phyloP scores from a whole-genome alignment of 2,329 filamentous ascomycete species.

The Acephala macrosclerotiorum region DNA sequence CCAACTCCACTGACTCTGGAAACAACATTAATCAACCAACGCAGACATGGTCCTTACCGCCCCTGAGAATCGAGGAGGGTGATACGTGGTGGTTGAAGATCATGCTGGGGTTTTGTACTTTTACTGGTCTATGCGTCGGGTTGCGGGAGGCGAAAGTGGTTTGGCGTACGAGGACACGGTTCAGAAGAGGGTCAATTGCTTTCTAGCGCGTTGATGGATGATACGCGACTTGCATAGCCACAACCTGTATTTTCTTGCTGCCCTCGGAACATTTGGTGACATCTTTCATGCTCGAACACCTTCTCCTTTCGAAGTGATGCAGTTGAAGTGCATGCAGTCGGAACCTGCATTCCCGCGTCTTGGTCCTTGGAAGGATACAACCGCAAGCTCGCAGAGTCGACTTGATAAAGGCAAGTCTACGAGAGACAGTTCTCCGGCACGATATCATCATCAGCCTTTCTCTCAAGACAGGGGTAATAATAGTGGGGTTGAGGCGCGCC shows the following conservation, averaged over 20 bases:
- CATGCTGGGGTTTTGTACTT: conserved; percentile 17
- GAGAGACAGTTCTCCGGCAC: not conserved
- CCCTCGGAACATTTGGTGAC: not conserved
- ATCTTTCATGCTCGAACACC: not conserved
- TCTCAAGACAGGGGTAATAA: not conserved
- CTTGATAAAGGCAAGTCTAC: not conserved
- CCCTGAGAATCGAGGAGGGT: conserved; percentile 30
- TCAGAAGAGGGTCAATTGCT: not conserved
- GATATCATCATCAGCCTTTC: not conserved
- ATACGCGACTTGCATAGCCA: not conserved
- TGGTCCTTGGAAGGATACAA: not conserved
- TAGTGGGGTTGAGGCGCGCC: not conserved
- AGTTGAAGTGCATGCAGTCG: not conserved
- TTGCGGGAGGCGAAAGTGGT: conserved; percentile 10
- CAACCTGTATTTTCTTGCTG: not conserved
- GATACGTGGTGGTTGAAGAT: conserved; percentile 24
- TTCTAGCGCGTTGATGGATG: not conserved
- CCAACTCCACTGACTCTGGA: not conserved
- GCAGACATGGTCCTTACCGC: conserved; percentile 30
- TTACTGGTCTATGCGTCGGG: conserved; percentile 19
- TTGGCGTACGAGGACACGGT: not conserved
- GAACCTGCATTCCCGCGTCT: not conserved
- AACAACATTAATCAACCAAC: conserved; percentile 8
- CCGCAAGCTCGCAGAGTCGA: not conserved
- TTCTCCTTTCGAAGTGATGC: not conserved